Percentiles rank a stretch among this genome's conserved stretches.
Conservation (phyloP, 2,329 filamentous ascomycete species). For the Aureobasidium namibiae region DNA sequence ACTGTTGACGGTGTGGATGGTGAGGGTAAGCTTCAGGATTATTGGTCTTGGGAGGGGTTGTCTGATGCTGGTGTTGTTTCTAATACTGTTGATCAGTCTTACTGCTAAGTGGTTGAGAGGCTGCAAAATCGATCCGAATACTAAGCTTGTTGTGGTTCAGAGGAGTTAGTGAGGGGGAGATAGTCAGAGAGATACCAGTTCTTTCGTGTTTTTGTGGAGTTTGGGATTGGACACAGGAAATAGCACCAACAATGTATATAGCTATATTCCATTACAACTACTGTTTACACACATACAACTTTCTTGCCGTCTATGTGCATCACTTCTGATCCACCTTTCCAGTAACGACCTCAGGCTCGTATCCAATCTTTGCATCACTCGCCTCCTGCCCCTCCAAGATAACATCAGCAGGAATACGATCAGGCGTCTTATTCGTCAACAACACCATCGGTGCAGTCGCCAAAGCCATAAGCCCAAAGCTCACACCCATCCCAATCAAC, state of each 20-base stretch:
- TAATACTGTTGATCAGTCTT: constrained; percentile 1
- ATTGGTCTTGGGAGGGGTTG: constrained; percentile 15
- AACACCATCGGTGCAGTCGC: constrained; percentile 26
- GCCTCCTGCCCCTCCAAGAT: constrained; percentile 16
- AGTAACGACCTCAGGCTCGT: neutral
- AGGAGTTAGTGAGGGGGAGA: too few relatives aligned
- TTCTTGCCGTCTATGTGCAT: neutral
- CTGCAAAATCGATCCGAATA: neutral
- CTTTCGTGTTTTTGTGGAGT: neutral
- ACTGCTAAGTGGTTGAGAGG: constrained; percentile 2
- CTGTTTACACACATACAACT: neutral
- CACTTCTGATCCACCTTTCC: constrained; percentile 1
- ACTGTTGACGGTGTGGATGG: constrained; percentile 12
- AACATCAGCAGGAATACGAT: constrained; percentile 21
- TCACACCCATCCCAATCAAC: constrained; percentile 20
- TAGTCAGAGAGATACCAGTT: neutral
- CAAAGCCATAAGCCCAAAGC: constrained; percentile 26
- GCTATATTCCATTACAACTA: neutral
- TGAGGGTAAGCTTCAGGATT: constrained; percentile 16
- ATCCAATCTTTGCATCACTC: neutral
- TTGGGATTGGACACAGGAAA: neutral
- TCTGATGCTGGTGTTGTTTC: constrained; percentile 14
- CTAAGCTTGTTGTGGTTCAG: neutral
- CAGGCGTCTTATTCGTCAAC: constrained; percentile 25
- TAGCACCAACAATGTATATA: neutral